Base-by-base conservation (phyloP, 1,139 yeast genomes). In the Saccharomyces hybrid region DNA sequence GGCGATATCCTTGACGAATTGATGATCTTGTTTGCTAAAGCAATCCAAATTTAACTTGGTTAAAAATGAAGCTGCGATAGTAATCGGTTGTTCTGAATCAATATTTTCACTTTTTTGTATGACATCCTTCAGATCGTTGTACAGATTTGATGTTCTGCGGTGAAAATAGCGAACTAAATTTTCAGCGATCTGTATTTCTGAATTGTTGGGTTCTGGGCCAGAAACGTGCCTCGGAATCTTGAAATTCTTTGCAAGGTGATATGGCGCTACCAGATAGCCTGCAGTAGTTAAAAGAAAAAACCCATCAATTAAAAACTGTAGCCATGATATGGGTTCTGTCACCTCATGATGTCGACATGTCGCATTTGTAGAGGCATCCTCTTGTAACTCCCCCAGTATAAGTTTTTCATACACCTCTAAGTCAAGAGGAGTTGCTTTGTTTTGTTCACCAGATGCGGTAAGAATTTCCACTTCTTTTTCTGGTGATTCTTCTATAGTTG, bases 211-310 rank as follows among this genome's bases (percentile, higher is more conserved):
- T 2, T 38, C n/a, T 38, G 44, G 25, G 19, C 44, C n/a, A 38
- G 44, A 38, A 71, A 82, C 82, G 57, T 77, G 78, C 1, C 84
- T 85, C 25, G 81, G 75, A 16, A 81, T 47, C 19, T 4, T 38
- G 7, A n/a, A 42, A 29, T n/a, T n/a, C 31, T 9, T 29, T 48
- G 31, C 73, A 73, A 27, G 23, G 25, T 72, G 68, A 57, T 75
- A 75, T 8, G 71, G 59, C 34, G 72, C 70, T 46, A 74, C 72
- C 50, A 78, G 76, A 58, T 80, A 84, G 4, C 96, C 96, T 2
- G 95, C 95, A 34, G 88, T 81, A 1, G 93, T 91, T 85, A 90
- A 86, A 89, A 93, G 86, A 44, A 86, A 76, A 57, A 87, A 78
- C 0, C 91, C 89, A 56, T 82, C 80, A 83, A 89, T 84, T 0